phyloP scores from a whole-genome alignment of 495 filamentous ascomycete species.

The Hypomontagnella monticulosa region DNA sequence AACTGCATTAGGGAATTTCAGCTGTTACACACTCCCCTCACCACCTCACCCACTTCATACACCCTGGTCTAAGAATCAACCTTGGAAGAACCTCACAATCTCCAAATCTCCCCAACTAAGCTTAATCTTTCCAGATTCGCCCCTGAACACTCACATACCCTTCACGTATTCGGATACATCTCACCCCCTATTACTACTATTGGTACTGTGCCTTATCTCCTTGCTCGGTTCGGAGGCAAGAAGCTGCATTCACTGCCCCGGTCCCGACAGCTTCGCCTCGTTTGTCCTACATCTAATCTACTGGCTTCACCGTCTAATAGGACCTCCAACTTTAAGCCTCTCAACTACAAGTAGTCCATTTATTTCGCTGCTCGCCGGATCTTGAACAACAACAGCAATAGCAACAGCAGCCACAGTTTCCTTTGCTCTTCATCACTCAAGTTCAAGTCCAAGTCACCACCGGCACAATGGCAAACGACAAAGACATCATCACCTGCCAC shows the following conservation, averaged over 20 bases:
- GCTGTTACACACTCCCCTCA: slow-evolving; percentile 25
- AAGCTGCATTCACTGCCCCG: slow-evolving; percentile 36
- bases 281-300: slow-evolving; percentile 33
- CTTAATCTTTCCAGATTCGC: slow-evolving; percentile 10
- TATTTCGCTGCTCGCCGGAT: neutral
- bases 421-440: slow-evolving; percentile 1
- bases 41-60: slow-evolving; percentile 3
- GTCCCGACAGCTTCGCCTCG: slow-evolving; percentile 37
- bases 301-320: slow-evolving; percentile 15
- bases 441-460: neutral
- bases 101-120: slow-evolving; percentile 5
- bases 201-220: slow-evolving; percentile 9
- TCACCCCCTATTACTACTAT: neutral
- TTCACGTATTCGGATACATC: neutral
- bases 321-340: slow-evolving; percentile 9
- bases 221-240: slow-evolving; percentile 17
- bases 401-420: too few species aligned
- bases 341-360: slow-evolving; percentile 36
- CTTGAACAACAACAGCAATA: neutral
- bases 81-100: neutral
- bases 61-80: neutral
- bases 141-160: slow-evolving; percentile 2
- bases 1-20: slow-evolving; percentile 30
- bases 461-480: slow-evolving; percentile 46
- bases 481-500: slow-evolving; percentile 69